These are phyloP conservation scores for Scorias spongiosa DNA, from an alignment of 2,329 filamentous ascomycete genomes.

Conservation along the genomic window DNA sequence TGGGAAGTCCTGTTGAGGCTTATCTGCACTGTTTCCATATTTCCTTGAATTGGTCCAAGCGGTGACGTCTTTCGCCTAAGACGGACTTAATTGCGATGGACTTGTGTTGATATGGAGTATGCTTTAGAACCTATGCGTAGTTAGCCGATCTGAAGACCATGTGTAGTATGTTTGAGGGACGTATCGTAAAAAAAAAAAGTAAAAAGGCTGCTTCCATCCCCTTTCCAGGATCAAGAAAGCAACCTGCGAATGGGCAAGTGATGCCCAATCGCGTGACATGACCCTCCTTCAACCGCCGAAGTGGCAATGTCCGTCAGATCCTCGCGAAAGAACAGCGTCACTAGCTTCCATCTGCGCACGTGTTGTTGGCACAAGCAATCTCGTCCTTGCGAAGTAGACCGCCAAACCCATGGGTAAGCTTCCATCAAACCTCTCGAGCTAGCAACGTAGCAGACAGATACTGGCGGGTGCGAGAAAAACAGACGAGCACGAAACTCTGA, in stretches of 20 bases:
- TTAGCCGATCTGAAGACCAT: background rate
- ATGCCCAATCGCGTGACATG: background rate
- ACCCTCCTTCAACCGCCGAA: background rate
- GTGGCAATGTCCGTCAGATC: background rate
- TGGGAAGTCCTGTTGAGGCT: too few relatives aligned
- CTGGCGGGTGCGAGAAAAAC: slow-evolving; percentile 22
- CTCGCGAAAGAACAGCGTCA: background rate
- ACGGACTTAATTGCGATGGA: too few relatives aligned
- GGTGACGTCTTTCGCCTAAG: too few relatives aligned
- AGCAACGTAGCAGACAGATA: slow-evolving; percentile 2
- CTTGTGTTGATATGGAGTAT: too few relatives aligned
- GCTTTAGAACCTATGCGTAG: background rate
- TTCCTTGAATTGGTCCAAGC: too few relatives aligned
- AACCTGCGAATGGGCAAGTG: background rate
- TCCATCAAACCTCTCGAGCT: background rate
- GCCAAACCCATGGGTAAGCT: too few relatives aligned
- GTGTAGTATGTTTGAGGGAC: background rate
- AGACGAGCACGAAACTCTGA: slow-evolving; percentile 90
- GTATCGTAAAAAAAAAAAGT: background rate
- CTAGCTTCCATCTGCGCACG: background rate
- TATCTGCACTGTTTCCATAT: too few relatives aligned
- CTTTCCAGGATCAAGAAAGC: background rate
- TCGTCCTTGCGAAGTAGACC: too few relatives aligned
- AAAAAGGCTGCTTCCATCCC: background rate
- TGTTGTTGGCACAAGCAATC: background rate